These are phyloP conservation scores for Abrus pulchellus DNA, from an alignment of 306 rosid genomes.

Conservation along the genomic window DNA sequence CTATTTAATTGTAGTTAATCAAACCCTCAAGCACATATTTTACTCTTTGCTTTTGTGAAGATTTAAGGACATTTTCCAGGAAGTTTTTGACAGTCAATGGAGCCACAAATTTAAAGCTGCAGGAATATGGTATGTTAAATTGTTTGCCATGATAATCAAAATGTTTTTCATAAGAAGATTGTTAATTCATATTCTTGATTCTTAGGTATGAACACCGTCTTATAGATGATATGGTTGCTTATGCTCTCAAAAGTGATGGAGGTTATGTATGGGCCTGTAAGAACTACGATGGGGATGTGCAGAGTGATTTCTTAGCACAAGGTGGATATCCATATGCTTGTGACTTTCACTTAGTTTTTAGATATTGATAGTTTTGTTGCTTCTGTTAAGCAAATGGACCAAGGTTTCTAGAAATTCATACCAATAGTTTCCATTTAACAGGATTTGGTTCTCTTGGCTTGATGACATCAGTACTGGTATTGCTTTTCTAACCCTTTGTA, in stretches of 20 bases:
- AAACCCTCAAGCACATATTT: conserved; percentile 25
- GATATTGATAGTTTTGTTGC: conserved; percentile 35
- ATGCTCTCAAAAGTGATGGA: conserved; percentile 95
- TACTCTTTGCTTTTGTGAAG: conserved; percentile 59
- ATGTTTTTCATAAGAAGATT: conserved; percentile 16
- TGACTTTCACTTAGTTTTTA: conserved; percentile 24
- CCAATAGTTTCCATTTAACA: conserved; percentile 47
- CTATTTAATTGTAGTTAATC: conserved; percentile 18
- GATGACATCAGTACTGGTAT: conserved; percentile 65
- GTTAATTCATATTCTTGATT: conserved; percentile 46
- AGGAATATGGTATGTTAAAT: conserved; percentile 83
- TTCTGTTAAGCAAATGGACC: conserved; percentile 29
- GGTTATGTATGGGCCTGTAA: conserved; percentile 99
- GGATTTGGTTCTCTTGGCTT: conserved; percentile 68
- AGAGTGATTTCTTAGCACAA: conserved; percentile 98
- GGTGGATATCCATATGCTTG: conserved; percentile 61
- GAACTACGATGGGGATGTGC: conserved; percentile 98
- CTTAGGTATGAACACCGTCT: conserved; percentile 98
- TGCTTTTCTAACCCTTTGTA: conserved; percentile 11
- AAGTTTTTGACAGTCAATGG: conserved; percentile 85
- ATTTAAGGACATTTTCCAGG: conserved; percentile 98
- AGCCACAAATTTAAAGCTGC: conserved; percentile 87
- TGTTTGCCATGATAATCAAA: conserved; percentile 38
- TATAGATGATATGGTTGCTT: conserved; percentile 99
- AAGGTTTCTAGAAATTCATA: conserved; percentile 26